Base-by-base conservation (phyloP, 331 rosid species). In the Malus hybrid region DNA sequence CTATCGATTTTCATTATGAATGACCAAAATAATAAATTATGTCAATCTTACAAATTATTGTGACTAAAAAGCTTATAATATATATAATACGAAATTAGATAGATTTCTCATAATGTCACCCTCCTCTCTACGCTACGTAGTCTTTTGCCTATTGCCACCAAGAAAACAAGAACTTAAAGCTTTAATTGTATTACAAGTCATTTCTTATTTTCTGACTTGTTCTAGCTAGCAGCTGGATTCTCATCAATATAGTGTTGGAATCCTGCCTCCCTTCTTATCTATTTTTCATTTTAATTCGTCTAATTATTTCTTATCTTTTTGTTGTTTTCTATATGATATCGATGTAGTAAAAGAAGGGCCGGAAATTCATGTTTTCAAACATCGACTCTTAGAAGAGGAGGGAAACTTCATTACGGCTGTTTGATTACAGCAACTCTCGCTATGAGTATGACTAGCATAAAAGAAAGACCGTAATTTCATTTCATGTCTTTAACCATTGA, bases 161-260 rank as follows among this genome's bases (percentile, higher is more conserved):
- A 66, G 60, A 56, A 62, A 64, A 59, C 73, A 79, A 42, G 80
- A 65, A 79, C 9, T 75, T 67, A 81, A 67, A 83, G 88, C 75
- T 81, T 75, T 71, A 14, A 63, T 78, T 50, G 66, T 65, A 65
- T 2, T 69, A 71, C 71, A 76, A 61, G 78, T 83, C 76, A 71
- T 75, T 57, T 79, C 70, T 57, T 54, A 50, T 69, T 76, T 27
- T 20, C 57, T 57, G 39, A 59, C 27, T 36, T 3, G 67, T 72
- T 36, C 64, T 56, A 24, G 57, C 68, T 56, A 72, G 55, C 67
- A 73, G 67, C 48, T 22, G 76, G 57, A 9, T 29, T 73, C 24
- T 31, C 61, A 60, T 16, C 33, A 5, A 15, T 59, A 24, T 14
- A 16, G 20, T 59, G 67, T 36, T 31, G 67, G 67, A 72, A 42